Base-by-base conservation (phyloP, 1,284 basidiomycete genomes). In the Clitocybe nebularis region DNA sequence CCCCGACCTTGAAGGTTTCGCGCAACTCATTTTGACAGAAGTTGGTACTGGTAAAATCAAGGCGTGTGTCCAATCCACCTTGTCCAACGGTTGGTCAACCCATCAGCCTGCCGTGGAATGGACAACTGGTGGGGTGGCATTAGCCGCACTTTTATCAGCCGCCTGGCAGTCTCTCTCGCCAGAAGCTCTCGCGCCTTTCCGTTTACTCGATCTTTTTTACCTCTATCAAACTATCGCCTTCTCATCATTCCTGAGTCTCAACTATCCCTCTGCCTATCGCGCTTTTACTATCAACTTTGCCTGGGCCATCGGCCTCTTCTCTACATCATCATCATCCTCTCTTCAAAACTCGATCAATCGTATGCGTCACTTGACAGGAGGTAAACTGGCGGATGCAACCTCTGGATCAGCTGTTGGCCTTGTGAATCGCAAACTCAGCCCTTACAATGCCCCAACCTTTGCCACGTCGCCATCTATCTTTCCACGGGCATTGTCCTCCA, bases 1-100 rank as follows among this genome's bases (percentile, higher is more conserved):
- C 17, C 95, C 95, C 6, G 88, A 98, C 61, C 74, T 98, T 10
- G 93, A 98, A 61, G 93, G 89, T 1, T 92, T 84, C 51, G 93
- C 83, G 0, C 88, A 91, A 49, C 68, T 99, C 39, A 78, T 83
- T 6, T 74, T 98, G 17, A 76, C 72, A 0, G 81, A 91, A 48
- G 71, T 79, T 26, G 67, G 70, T 36, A 86, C 85, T 1, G 79
- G 81, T 34, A 63, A 80, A 3, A 72, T 89, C 46, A 89, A 85
- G 34, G 91, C 92, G 0, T 99, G 94, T 55, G 74, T 98, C 3
- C 92, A 95, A 62, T 81, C 92, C 5, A 95, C 93, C 0, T 70
- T 98, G 3, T 84, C 89, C 14, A 99, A 98, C 59, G 93, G 94
- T 7, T 85, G 84, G 78, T 89, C 91, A 1, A 78, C 82, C 0